Conservation (phyloP, 2,329 filamentous ascomycete species). For the Cytospora schulzeri region DNA sequence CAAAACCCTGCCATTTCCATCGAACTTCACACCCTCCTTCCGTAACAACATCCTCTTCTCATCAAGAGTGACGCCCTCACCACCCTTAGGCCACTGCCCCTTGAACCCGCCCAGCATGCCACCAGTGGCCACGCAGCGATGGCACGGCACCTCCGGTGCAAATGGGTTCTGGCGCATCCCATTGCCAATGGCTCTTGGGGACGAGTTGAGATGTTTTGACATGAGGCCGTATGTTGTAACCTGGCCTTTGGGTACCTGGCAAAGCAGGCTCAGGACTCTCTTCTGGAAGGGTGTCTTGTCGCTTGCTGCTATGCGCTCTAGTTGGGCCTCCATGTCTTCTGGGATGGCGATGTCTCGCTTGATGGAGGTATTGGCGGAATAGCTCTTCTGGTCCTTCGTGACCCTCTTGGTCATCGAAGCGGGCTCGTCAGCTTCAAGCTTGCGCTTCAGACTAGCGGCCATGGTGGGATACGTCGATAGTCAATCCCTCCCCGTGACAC, state of each 20-base stretch:
- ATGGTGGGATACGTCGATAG: background rate
- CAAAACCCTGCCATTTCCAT: constrained; percentile 60
- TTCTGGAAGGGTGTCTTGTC: constrained; percentile 59
- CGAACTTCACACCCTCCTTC: constrained; percentile 66
- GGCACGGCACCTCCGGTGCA: constrained; percentile 79
- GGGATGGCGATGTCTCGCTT: background rate
- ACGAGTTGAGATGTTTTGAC: constrained; percentile 67
- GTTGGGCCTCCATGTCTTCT: constrained; percentile 42
- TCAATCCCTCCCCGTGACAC: background rate
- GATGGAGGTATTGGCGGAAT: constrained; percentile 16
- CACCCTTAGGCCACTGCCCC: constrained; percentile 64
- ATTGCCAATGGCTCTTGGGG: constrained; percentile 76
- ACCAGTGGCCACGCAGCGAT: constrained; percentile 75
- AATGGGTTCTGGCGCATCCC: constrained; percentile 80
- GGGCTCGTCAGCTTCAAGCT: background rate
- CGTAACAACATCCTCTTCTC: constrained; percentile 65
- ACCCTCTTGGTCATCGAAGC: background rate
- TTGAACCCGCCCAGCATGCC: constrained; percentile 73
- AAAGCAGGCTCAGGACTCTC: constrained; percentile 69
- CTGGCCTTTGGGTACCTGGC: constrained; percentile 73
- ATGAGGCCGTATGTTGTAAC: constrained; percentile 80
- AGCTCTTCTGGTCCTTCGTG: constrained; percentile 15
- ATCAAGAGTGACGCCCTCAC: constrained; percentile 62
- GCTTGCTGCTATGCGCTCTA: constrained; percentile 48
- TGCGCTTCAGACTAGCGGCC: constrained; percentile 13